phyloP scores from a whole-genome alignment of 1,284 basidiomycete species.

The Puccinia hordei region DNA sequence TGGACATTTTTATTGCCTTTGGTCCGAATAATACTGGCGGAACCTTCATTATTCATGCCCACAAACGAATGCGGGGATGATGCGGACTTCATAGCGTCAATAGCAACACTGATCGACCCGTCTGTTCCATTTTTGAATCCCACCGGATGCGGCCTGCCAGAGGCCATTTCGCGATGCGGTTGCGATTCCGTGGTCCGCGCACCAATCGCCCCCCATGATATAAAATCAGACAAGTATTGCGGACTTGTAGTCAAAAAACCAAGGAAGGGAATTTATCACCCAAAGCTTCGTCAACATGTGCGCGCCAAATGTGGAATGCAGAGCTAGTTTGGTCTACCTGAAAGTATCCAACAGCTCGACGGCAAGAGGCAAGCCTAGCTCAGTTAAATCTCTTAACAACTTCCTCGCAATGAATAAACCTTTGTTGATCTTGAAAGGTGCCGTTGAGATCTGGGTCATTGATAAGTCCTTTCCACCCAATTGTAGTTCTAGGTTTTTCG shows the following conservation, averaged over 20 bases:
- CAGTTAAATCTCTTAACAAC: constrained; percentile 83
- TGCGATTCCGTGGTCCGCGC: constrained; percentile 77
- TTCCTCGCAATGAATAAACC: constrained; percentile 83
- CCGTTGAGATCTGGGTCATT: constrained; percentile 83
- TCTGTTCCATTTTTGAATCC: constrained; percentile 60
- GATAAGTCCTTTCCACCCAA: constrained; percentile 71
- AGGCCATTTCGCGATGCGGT: constrained; percentile 62
- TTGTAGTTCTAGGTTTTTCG: constrained; percentile 74
- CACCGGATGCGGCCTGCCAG: constrained; percentile 58
- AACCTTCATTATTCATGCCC: constrained; percentile 61
- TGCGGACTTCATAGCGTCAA: constrained; percentile 58
- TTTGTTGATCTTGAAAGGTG: constrained; percentile 94
- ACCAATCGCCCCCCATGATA: constrained; percentile 96
- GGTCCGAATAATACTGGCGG: constrained; percentile 96
- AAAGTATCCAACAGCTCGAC: constrained; percentile 80
- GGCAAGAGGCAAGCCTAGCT: constrained; percentile 88
- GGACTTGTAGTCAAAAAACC: constrained; percentile 53
- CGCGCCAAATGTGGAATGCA: constrained; percentile 63
- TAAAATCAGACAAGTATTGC: constrained; percentile 68
- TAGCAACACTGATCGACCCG: constrained; percentile 58
- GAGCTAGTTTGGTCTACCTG: constrained; percentile 57
- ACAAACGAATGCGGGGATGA: constrained; percentile 58
- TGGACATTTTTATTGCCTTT: constrained; percentile 65
- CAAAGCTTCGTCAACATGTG: constrained; percentile 57
- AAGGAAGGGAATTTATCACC: constrained; percentile 5